Evolutionary conservation across 2,329 filamentous ascomycete species (phyloP).

Genomic region (Arthrobotrys conoides): DNA sequence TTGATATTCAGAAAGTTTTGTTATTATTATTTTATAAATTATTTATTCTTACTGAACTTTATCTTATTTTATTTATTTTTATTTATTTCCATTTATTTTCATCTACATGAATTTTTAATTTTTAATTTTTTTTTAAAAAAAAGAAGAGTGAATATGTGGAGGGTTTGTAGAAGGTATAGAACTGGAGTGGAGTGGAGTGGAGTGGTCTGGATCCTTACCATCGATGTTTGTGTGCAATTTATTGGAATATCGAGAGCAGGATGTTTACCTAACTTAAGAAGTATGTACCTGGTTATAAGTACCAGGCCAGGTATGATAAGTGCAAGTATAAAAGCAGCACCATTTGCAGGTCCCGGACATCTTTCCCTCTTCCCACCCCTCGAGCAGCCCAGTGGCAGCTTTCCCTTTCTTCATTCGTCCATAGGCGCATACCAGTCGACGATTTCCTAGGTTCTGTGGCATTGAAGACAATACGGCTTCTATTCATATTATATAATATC

Average conservation of each 20-base stretch:
- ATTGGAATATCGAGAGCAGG: background rate
- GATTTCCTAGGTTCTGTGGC: slow-evolving; percentile 16
- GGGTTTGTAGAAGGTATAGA: no score
- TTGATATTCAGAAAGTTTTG: no score
- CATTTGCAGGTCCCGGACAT: slow-evolving; percentile 25
- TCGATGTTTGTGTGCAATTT: slow-evolving; percentile 25
- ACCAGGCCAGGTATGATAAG: background rate
- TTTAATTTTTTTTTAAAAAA: no score
- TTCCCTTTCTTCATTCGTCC: slow-evolving; percentile 1
- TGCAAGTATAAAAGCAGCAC: slow-evolving; percentile 55
- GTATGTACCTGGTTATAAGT: background rate
- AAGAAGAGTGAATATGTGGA: no score
- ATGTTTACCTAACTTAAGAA: background rate
- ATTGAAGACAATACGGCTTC: no score
- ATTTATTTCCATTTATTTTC: no score
- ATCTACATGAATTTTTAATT: no score
- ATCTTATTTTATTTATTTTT: no score
- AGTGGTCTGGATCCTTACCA: slow-evolving; percentile 46
- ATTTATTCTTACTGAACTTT: no score
- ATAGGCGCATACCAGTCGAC: background rate
- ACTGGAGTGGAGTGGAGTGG: no score
- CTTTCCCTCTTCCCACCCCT: slow-evolving; percentile 21
- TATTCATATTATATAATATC: no score
- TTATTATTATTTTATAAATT: no score
- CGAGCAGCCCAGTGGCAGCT: slow-evolving; percentile 15